Evolutionary conservation across 23 red algal genomes (phyloP), one percentile per base, ranked within the genome.

Genomic region (Gracilaria gracilis): DNA sequence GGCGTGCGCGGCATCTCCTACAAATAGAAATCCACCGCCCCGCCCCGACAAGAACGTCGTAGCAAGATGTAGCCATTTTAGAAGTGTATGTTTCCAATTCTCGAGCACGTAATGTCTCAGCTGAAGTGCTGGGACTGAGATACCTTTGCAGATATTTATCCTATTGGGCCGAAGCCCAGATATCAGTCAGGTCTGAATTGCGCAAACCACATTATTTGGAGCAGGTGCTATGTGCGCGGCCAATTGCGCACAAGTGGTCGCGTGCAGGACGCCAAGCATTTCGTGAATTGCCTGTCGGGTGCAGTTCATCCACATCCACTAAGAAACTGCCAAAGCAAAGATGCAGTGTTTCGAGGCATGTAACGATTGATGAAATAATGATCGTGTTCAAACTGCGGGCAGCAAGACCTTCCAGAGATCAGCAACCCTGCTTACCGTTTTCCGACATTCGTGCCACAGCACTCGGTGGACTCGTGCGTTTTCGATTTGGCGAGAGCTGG

Each of bases 271-370:
- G 27, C 25, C 29, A 24, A 15, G 7, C 2, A 4, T 59, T 15
- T 59, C n/a, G 5, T 24, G n/a, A 24, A 59, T 59, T 24, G 2
- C 2, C 42, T 59, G 5, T 4, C 27, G 21, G 29, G 23, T 24
- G 61, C 61, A 65, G 61, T 65, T 65, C 21, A 65, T 65, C 61
- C 24, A 32, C 27, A 65, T 65, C 61, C 61, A 65, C 61, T 65
- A 13, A 65, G 25, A 65, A 31, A 31, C 24, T 65, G 61, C 61
- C 61, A 65, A 65, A 32, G 25, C 61, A 65, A 65, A 32, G n/a
- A 65, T 58, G 54, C 54, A 58, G 54, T 58, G 54, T 15, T 19
- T 58, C 16, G 54, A 58, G 19, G 54, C 2, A 13, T 58, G 8
- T 15, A 46, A 46, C 5, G 42, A 46, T 4, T 4, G 42, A 11